Evolutionary conservation across 164 flowering plant genomes (phyloP).

Genomic region (Liquidambar formosana): DNA sequence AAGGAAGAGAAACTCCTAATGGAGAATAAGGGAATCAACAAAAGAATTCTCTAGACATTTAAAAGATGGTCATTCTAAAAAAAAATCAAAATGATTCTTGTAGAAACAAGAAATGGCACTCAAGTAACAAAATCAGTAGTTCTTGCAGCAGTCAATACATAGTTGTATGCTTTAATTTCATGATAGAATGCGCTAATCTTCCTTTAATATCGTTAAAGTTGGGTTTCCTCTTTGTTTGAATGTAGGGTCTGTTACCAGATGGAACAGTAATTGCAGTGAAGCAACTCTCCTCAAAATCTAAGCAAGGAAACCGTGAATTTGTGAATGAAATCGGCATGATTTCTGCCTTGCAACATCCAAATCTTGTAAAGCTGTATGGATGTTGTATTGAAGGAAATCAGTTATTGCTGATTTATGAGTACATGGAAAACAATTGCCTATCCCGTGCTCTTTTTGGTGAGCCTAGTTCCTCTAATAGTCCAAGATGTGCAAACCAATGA

Average conservation of each 20-base stretch:
- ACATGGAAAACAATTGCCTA: constrained; percentile 79
- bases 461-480: constrained; percentile 4
- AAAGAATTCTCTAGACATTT: no score
- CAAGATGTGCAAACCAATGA: background rate
- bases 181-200: background rate
- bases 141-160: background rate
- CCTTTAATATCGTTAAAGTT: background rate
- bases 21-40: no score
- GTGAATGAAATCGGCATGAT: constrained; percentile 86
- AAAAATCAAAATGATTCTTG: background rate
- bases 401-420: constrained; percentile 61
- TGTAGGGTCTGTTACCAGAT: constrained; percentile 70
- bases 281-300: constrained; percentile 81
- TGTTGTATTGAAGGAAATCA: constrained; percentile 79
- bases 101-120: background rate
- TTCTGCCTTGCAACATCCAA: constrained; percentile 73
- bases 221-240: background rate
- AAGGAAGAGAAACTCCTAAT: no score
- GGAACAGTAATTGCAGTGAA: constrained; percentile 75
- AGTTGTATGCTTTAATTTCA: background rate
- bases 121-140: background rate
- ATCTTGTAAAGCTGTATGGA: constrained; percentile 78
- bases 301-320: constrained; percentile 84
- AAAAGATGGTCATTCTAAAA: background rate
- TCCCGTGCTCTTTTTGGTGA: constrained; percentile 68